phyloP scores from a whole-genome alignment of 805 yeast genomes.

The Starmerella vitae region DNA sequence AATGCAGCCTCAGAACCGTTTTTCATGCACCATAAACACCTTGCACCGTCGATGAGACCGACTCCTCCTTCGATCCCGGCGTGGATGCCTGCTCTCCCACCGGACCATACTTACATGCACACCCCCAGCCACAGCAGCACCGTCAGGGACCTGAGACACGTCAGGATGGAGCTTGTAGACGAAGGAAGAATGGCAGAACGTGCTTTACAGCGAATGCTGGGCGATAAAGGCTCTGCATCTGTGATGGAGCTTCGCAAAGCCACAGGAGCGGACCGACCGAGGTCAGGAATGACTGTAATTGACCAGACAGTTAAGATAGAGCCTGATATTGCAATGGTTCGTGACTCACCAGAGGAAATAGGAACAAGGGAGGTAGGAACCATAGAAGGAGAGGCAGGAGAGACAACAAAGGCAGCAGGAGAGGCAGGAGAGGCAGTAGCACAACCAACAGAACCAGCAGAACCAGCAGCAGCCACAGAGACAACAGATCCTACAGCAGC shows the following conservation, averaged over 20 bases:
- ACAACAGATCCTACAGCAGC: no score
- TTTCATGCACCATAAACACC: slow-evolving; percentile 36
- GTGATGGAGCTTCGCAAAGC: slow-evolving; percentile 14
- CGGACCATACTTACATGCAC: slow-evolving; percentile 78
- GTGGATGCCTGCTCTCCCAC: slow-evolving; percentile 83
- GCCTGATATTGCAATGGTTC: no score
- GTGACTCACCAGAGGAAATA: no score
- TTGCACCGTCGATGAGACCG: slow-evolving; percentile 41
- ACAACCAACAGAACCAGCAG: no score
- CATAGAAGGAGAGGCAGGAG: no score
- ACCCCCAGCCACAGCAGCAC: slow-evolving; percentile 56
- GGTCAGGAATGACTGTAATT: background rate
- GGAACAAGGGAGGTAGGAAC: no score
- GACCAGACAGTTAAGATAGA: background rate
- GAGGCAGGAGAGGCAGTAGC: no score
- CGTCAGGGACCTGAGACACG: slow-evolving; percentile 52
- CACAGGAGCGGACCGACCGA: background rate
- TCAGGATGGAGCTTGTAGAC: slow-evolving; percentile 58
- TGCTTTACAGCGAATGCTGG: slow-evolving; percentile 51
- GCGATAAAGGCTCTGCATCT: slow-evolving; percentile 19
- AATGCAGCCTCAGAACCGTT: slow-evolving; percentile 37
- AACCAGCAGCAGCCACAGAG: no score
- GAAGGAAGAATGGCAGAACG: slow-evolving; percentile 72
- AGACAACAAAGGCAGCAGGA: no score
- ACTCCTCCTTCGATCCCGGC: slow-evolving; percentile 41